Evolutionary conservation across 1,139 yeast species (phyloP).

Genomic region (Hyphopichia pseudoburtonii): DNA sequence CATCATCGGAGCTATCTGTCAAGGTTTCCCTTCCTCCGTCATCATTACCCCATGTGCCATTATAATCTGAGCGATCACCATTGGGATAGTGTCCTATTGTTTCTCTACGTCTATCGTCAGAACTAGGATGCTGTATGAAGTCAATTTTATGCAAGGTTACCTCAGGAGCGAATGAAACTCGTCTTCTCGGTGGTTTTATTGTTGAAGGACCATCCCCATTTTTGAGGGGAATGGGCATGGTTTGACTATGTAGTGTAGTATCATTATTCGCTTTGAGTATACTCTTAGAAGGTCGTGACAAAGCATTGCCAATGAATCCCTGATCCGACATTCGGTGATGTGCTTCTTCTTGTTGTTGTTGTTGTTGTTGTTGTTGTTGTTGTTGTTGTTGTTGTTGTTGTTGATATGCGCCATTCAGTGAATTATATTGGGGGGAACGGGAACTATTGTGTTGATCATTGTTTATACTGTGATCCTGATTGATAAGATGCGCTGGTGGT

Average conservation of each 20-base stretch:
- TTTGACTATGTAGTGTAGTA: slow-evolving; percentile 18
- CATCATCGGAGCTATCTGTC: slow-evolving; percentile 19
- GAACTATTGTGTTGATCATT: too few relatives aligned
- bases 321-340: too few relatives aligned
- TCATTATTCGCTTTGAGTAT: slow-evolving; percentile 28
- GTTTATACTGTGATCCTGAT: too few relatives aligned
- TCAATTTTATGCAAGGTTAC: slow-evolving; percentile 70
- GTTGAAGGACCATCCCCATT: slow-evolving; percentile 7
- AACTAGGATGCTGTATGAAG: slow-evolving; percentile 32
- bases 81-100: slow-evolving; percentile 27
- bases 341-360: too few relatives aligned
- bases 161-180: slow-evolving; percentile 78
- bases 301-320: too few relatives aligned
- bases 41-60: slow-evolving; percentile 12
- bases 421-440: too few relatives aligned
- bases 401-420: too few relatives aligned
- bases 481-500: too few relatives aligned
- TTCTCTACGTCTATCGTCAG: slow-evolving; percentile 30
- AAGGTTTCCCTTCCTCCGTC: slow-evolving; percentile 14
- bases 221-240: slow-evolving; percentile 6
- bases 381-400: too few relatives aligned
- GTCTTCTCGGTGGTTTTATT: slow-evolving; percentile 24
- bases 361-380: too few relatives aligned
- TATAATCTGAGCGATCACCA: slow-evolving; percentile 10
- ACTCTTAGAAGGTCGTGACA: slow-evolving; percentile 27